Evolutionary conservation across 495 filamentous ascomycete species (phyloP).

Genomic region (Penicillium canariense): DNA sequence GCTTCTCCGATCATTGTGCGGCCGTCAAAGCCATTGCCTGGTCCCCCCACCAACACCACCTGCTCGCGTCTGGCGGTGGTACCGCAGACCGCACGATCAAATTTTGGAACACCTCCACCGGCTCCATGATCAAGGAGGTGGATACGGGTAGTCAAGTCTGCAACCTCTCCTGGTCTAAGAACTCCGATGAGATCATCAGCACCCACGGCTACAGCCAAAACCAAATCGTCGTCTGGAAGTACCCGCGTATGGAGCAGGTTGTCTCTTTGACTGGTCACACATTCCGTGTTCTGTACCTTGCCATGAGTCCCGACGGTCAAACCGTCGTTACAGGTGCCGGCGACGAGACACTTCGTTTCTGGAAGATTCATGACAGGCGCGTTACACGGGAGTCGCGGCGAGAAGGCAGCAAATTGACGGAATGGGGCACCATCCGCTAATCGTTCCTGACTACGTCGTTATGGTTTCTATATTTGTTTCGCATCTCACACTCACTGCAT

Average conservation of each 20-base stretch:
- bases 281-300: conserved; percentile 90
- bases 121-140: conserved; percentile 73
- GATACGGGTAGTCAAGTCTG: conserved; percentile 97
- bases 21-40: conserved; percentile 99
- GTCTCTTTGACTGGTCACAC: conserved; percentile 94
- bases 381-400: conserved; percentile 51
- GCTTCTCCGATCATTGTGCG: conserved; percentile 88
- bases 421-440: conserved; percentile 72
- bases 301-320: conserved; percentile 94
- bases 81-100: conserved; percentile 95
- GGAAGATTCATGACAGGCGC: conserved; percentile 85
- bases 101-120: conserved; percentile 91
- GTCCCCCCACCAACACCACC: conserved; percentile 91
- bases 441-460: conserved; percentile 7
- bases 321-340: conserved; percentile 94
- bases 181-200: conserved; percentile 93
- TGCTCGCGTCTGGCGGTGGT: conserved; percentile 93
- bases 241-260: conserved; percentile 94
- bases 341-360: conserved; percentile 93
- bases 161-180: conserved; percentile 93
- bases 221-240: conserved; percentile 98
- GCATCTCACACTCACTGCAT: conserved; percentile 33
- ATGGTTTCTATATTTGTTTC: conserved; percentile 14
- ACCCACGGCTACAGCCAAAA: conserved; percentile 98
- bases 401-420: conserved; percentile 56